Conservation (phyloP, 2,329 filamentous ascomycete genomes). For the Pseudogymnoascus sp. region DNA sequence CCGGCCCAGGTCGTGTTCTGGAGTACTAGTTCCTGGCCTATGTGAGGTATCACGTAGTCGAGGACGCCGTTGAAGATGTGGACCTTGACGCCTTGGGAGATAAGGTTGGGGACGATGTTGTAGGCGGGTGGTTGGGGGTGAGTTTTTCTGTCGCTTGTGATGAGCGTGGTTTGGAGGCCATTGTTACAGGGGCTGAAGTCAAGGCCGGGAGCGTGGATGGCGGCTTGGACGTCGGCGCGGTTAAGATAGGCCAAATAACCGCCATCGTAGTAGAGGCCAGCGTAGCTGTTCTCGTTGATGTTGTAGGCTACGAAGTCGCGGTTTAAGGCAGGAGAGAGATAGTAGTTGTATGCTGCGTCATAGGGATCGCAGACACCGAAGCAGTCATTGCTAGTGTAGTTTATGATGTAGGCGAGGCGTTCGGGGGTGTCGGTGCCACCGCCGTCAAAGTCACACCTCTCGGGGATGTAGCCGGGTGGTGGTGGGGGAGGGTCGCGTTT, state of each 20-base stretch:
- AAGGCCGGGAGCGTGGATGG: conserved; percentile 49
- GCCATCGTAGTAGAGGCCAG: conserved; percentile 38
- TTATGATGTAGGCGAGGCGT: neutral
- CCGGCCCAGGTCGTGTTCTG: conserved; percentile 65
- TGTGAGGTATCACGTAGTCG: conserved; percentile 49
- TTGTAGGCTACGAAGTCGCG: conserved; percentile 48
- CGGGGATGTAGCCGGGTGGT: neutral
- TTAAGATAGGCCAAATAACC: conserved; percentile 47
- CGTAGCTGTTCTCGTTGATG: conserved; percentile 34
- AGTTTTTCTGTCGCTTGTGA: conserved; percentile 29
- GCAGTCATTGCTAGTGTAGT: neutral
- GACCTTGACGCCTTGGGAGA: conserved; percentile 48
- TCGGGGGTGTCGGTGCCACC: conserved; percentile 6
- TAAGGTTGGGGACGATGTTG: conserved; percentile 43
- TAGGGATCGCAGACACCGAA: conserved; percentile 5
- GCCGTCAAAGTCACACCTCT: neutral
- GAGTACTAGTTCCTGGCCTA: conserved; percentile 45
- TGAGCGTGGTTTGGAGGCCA: conserved; percentile 37
- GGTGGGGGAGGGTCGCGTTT: neutral
- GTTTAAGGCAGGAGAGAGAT: neutral
- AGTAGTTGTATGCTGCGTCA: neutral
- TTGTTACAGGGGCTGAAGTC: conserved; percentile 37
- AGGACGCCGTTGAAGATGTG: conserved; percentile 54
- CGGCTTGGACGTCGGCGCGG: conserved; percentile 50
- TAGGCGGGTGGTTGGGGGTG: conserved; percentile 39